Evolutionary conservation across 2,329 filamentous ascomycete genomes (phyloP).

Genomic region (Colletotrichum musicola): DNA sequence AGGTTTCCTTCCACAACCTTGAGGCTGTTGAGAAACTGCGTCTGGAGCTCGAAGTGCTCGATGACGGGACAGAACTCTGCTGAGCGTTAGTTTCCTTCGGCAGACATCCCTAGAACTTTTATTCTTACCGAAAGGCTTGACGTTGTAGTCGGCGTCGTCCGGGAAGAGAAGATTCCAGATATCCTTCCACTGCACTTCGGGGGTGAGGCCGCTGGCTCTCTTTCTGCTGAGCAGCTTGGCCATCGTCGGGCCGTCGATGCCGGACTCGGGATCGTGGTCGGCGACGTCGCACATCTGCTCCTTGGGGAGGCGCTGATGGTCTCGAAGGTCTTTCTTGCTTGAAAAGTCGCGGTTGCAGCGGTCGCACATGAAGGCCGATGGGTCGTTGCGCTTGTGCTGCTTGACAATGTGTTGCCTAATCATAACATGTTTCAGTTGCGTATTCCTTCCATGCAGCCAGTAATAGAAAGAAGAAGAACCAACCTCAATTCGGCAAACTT

Average conservation of each 20-base stretch:
- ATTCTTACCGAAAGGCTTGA: slow-evolving; percentile 48
- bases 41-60: slow-evolving; percentile 55
- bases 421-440: background rate
- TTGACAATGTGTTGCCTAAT: slow-evolving; percentile 58
- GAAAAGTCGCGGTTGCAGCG: slow-evolving; percentile 55
- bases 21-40: slow-evolving; percentile 50
- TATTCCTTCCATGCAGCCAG: too few species aligned
- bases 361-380: slow-evolving; percentile 56
- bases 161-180: slow-evolving; percentile 58
- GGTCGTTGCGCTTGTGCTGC: slow-evolving; percentile 57
- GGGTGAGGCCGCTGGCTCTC: slow-evolving; percentile 52
- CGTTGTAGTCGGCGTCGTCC: slow-evolving; percentile 51
- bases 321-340: slow-evolving; percentile 53
- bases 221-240: slow-evolving; percentile 56
- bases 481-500: slow-evolving; percentile 57
- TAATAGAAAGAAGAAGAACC: too few species aligned
- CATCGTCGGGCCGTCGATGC: slow-evolving; percentile 55
- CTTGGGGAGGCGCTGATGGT: slow-evolving; percentile 55
- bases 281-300: slow-evolving; percentile 57
- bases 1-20: slow-evolving; percentile 49
- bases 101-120: background rate
- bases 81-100: background rate
- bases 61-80: slow-evolving; percentile 56
- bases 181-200: slow-evolving; percentile 55
- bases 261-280: slow-evolving; percentile 55